Evolutionary conservation across 202 grass and related monocot species (phyloP), one percentile per base, ranked within the genome.

Genomic region (Digitaria exilis): DNA sequence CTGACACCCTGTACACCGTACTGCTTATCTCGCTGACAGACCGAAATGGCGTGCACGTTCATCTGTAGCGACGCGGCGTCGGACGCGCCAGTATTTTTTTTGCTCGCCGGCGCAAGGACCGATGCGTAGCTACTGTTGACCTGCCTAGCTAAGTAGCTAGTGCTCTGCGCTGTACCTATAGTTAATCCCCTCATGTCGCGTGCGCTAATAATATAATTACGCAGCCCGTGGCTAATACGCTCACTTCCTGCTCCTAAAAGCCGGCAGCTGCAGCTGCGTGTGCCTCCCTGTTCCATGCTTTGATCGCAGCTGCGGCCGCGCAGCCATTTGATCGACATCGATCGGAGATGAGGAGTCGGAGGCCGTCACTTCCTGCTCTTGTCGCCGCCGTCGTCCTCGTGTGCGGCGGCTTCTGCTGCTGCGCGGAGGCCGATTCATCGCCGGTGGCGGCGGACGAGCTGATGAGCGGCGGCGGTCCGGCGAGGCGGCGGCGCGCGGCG

Each of bases 401-500:
- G 1, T 12, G n/a, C n/a, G n/a, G 0, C 61, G 29, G 48, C 65
- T 54, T 50, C 81, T 48, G 34, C 80, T 48, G 46, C 21, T 28
- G 25, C 51, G 60, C 30, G 4, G 52, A 14, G 61, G 35, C 2
- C 24, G 46, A 25, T 50, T 21, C 30, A 5, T 64, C 76, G 42
- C 59, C 76, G 41, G 59, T 1, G 67, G 60, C 2, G 65, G 57
- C 0, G 67, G 62, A 44, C 5, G 62, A 34, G 15, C 56, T 30
- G 75, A 54, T 49, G 50, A 39, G 34, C 54, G 52, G 35, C 7
- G 30, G 68, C 5, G n/a, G n/a, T n/a, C 18, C 66, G 18, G 39
- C 55, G 82, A 65, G 6, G 46, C 59, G 74, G n/a, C 57, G 78
- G 77, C 50, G 22, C 22, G 75, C 83, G 32, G 77, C 63, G 48